phyloP scores from a whole-genome alignment of 345 rosid species.

The Eucalyptus globulus region DNA sequence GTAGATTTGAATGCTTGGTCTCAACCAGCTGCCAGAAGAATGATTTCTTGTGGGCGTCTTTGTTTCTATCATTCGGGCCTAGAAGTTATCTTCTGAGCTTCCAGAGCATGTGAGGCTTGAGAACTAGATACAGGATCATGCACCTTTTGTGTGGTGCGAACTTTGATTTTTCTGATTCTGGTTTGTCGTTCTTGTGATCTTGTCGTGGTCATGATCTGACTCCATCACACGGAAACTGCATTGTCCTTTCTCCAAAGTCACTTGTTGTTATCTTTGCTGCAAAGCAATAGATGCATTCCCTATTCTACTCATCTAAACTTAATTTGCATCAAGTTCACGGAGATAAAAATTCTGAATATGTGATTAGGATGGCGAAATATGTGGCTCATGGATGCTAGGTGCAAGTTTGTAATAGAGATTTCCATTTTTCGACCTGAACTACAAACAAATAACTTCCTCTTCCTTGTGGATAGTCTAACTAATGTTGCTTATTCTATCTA shows the following conservation, averaged over 20 bases:
- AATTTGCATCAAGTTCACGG: neutral
- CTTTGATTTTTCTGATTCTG: neutral
- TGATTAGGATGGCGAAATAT: neutral
- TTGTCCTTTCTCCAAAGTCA: neutral
- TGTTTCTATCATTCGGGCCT: neutral
- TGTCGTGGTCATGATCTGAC: neutral
- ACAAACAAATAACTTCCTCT: neutral
- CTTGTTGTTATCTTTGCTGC: neutral
- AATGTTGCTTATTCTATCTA: neutral
- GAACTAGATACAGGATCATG: neutral
- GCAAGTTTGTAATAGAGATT: neutral
- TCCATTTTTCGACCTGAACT: neutral
- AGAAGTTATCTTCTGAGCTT: neutral
- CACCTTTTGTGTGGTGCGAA: neutral
- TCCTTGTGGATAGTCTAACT: neutral
- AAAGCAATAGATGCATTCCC: neutral
- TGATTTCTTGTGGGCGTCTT: neutral
- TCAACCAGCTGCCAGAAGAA: neutral
- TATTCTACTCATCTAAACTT: neutral
- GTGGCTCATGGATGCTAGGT: neutral
- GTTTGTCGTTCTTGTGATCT: neutral
- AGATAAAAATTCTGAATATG: neutral
- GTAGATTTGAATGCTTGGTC: neutral
- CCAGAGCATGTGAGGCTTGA: neutral
- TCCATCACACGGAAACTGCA: neutral